phyloP scores from a whole-genome alignment of 2,329 filamentous ascomycete genomes.

The Colletotrichum tamarilloi region DNA sequence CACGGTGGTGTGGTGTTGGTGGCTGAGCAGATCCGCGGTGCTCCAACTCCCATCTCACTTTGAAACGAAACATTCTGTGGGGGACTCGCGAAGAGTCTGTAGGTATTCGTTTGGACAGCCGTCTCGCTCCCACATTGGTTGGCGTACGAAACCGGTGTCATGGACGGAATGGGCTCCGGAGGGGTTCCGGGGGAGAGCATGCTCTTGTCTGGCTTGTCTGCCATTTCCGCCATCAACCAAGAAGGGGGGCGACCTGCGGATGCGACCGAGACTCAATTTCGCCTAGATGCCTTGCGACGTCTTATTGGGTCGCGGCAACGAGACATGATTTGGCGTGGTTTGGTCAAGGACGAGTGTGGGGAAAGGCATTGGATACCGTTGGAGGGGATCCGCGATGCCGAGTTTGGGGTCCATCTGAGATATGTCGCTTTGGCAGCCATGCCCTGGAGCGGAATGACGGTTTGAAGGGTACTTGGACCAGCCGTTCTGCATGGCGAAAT shows the following conservation, averaged over 20 bases:
- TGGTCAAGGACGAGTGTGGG: not conserved
- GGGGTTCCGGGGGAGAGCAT: not conserved
- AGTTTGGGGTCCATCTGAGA: not conserved
- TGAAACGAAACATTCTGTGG: constrained; percentile 32
- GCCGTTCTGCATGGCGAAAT: not conserved
- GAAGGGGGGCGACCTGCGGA: not conserved
- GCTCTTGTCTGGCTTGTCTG: not conserved
- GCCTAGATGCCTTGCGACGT: not conserved
- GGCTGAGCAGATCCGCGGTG: constrained; percentile 5
- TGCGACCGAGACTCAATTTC: constrained; percentile 23
- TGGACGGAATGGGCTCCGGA: constrained; percentile 18
- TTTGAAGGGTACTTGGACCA: not conserved
- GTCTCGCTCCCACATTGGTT: constrained; percentile 16
- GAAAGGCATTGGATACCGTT: constrained; percentile 20
- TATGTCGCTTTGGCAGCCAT: not conserved
- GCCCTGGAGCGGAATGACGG: constrained; percentile 12
- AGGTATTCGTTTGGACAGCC: not conserved
- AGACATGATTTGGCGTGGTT: constrained; percentile 6
- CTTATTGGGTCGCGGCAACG: not conserved
- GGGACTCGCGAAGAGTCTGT: not conserved
- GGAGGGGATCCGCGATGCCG: constrained; percentile 16
- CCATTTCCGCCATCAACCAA: not conserved
- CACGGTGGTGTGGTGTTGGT: not conserved
- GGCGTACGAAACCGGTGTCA: constrained; percentile 21
- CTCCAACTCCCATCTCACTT: constrained; percentile 5